Evolutionary conservation across 2,329 filamentous ascomycete species (phyloP).

Genomic region (Clonostachys sp.): DNA sequence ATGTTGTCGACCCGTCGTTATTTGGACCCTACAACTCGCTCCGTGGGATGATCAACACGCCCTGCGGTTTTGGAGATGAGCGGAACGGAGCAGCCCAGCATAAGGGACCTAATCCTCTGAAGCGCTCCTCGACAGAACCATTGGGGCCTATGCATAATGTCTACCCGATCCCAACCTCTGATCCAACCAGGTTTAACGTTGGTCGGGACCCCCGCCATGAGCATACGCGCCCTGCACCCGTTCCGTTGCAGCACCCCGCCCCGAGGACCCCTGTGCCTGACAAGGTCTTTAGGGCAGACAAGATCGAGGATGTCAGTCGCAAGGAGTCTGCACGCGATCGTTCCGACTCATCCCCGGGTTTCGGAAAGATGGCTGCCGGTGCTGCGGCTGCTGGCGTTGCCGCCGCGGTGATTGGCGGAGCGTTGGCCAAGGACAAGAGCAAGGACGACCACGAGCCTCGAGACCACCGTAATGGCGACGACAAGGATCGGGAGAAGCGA

Average conservation of each 20-base stretch:
- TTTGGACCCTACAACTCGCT: conserved; percentile 61
- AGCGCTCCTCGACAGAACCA: conserved; percentile 12
- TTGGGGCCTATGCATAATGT: conserved; percentile 52
- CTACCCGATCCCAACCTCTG: conserved; percentile 62
- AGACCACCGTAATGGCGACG: conserved; percentile 12
- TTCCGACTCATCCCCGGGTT: conserved; percentile 29
- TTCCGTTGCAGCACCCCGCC: conserved; percentile 80
- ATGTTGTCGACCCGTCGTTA: conserved; percentile 51
- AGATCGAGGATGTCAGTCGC: conserved; percentile 26
- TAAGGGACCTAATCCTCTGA: conserved; percentile 10
- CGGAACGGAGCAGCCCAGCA: conserved; percentile 2
- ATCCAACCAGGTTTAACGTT: conserved; percentile 59
- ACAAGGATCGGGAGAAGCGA: conserved; percentile 9
- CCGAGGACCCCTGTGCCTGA: conserved; percentile 70
- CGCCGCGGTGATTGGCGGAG: conserved; percentile 20
- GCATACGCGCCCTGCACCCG: conserved; percentile 45
- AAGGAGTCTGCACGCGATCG: conserved; percentile 18
- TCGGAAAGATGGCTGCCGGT: conserved; percentile 40
- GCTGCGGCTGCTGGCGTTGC: conserved; percentile 44
- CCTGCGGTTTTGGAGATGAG: conserved; percentile 44
- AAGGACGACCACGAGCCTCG: background rate
- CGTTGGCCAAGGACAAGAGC: conserved; percentile 6
- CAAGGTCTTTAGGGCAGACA: conserved; percentile 56
- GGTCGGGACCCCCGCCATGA: conserved; percentile 22
- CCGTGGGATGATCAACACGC: conserved; percentile 46